phyloP scores from a whole-genome alignment of 495 filamentous ascomycete species.

The Penicillium waksmanii region DNA sequence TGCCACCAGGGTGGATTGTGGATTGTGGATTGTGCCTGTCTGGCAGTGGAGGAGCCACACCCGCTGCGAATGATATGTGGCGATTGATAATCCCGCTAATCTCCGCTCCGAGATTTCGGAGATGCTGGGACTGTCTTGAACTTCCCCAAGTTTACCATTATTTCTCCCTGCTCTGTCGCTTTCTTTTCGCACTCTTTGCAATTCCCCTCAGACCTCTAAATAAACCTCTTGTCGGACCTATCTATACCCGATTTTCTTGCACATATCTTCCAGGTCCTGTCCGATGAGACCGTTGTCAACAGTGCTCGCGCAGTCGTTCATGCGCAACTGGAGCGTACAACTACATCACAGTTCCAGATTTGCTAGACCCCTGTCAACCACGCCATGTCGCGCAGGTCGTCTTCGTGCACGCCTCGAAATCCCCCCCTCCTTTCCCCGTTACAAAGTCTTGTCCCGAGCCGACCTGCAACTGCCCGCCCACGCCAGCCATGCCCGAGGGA shows the following conservation, averaged over 20 bases:
- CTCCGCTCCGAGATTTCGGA: conserved; percentile 7
- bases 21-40: background rate
- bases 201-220: too few species aligned
- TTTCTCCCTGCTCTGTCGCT: background rate
- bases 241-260: background rate
- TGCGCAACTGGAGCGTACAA: conserved; percentile 24
- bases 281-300: conserved; percentile 14
- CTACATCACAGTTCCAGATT: conserved; percentile 8
- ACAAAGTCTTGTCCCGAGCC: conserved; percentile 69
- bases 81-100: conserved; percentile 5
- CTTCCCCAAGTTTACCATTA: conserved; percentile 1
- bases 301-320: conserved; percentile 19
- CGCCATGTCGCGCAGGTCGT: conserved; percentile 21
- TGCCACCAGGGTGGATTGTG: too few species aligned
- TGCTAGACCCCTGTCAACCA: conserved; percentile 33
- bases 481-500: conserved; percentile 63
- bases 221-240: background rate
- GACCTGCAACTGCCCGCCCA: conserved; percentile 70
- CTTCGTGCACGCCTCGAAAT: conserved; percentile 41
- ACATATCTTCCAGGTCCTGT: background rate
- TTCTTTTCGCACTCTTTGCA: background rate
- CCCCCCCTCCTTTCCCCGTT: conserved; percentile 48
- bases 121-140: background rate
- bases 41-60: background rate
- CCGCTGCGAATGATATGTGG: conserved; percentile 1